Percentiles rank a stretch among this genome's conserved stretches.
Evolutionary conservation across 768 basidiomycete genomes (phyloP).

Genomic region (Crepidotus variabilis): DNA sequence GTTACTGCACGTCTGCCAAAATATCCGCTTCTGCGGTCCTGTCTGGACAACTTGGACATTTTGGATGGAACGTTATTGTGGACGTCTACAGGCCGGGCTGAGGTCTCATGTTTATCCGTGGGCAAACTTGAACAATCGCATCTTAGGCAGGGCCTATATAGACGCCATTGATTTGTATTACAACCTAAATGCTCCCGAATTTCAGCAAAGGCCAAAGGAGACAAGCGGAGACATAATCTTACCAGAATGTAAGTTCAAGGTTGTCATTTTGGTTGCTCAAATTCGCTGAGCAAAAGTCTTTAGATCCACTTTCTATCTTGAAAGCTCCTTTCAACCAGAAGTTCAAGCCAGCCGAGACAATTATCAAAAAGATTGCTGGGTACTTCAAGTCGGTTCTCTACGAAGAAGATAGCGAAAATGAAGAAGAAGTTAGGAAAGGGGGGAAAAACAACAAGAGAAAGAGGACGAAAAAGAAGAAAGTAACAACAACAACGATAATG

Average conservation of each 20-base stretch:
- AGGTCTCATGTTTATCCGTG: constrained; percentile 21
- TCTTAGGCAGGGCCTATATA: constrained; percentile 22
- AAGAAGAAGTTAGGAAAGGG: too few relatives aligned
- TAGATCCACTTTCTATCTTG: constrained; percentile 17
- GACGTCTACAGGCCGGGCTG: constrained; percentile 19
- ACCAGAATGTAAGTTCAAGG: constrained; percentile 3
- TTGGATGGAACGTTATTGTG: constrained; percentile 31
- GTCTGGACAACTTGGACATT: constrained; percentile 33
- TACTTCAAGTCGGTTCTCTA: constrained; percentile 13
- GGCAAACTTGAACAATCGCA: constrained; percentile 20
- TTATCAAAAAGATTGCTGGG: constrained; percentile 10
- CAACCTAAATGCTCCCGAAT: constrained; percentile 12
- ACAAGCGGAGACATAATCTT: constrained; percentile 6
- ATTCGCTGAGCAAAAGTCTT: neutral
- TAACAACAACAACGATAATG: neutral
- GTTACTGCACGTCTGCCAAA: constrained; percentile 27
- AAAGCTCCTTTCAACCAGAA: constrained; percentile 7
- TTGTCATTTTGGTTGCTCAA: neutral
- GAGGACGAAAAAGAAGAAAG: neutral
- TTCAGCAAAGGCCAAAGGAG: neutral
- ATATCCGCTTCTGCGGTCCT: constrained; percentile 28
- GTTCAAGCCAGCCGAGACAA: constrained; percentile 4
- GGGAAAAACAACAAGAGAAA: too few relatives aligned
- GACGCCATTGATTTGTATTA: constrained; percentile 20
- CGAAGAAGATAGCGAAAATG: neutral